Evolutionary conservation across 371 early-diverging fungal genomes (phyloP).

Genomic region (Mortierella sp.): DNA sequence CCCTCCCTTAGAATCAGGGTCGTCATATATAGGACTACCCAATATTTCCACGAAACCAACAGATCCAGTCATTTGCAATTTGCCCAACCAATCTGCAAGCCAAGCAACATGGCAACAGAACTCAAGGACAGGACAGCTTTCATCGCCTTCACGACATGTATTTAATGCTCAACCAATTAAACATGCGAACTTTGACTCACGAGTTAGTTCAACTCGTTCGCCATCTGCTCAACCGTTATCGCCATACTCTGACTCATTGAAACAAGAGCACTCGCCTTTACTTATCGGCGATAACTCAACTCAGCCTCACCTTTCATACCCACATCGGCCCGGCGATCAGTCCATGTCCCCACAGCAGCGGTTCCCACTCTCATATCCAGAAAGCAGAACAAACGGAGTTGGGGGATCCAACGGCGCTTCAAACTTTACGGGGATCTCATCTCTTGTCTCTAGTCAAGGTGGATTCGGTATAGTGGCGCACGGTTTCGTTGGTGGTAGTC

Average conservation of each 20-base stretch:
- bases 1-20: background rate
- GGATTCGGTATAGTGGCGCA: background rate
- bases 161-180: background rate
- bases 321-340: background rate
- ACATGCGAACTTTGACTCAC: background rate
- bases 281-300: background rate
- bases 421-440: background rate
- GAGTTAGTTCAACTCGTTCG: background rate
- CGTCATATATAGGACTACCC: background rate
- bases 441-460: conserved; percentile 1
- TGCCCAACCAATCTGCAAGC: background rate
- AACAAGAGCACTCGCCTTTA: conserved; percentile 5
- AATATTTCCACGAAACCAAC: background rate
- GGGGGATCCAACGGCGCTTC: background rate
- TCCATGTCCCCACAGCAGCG: conserved; percentile 8
- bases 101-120: background rate
- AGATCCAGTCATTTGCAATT: background rate
- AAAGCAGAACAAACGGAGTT: background rate
- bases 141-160: background rate
- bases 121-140: background rate
- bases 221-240: background rate
- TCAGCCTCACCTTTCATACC: background rate
- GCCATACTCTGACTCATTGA: background rate
- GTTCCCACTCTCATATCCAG: background rate
- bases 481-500: background rate